Percentiles rank a stretch among this genome's conserved stretches.
These are phyloP conservation scores for Globisporangium paddicum DNA, from an alignment of 352 stramenopile species.

Conservation along the genomic window DNA sequence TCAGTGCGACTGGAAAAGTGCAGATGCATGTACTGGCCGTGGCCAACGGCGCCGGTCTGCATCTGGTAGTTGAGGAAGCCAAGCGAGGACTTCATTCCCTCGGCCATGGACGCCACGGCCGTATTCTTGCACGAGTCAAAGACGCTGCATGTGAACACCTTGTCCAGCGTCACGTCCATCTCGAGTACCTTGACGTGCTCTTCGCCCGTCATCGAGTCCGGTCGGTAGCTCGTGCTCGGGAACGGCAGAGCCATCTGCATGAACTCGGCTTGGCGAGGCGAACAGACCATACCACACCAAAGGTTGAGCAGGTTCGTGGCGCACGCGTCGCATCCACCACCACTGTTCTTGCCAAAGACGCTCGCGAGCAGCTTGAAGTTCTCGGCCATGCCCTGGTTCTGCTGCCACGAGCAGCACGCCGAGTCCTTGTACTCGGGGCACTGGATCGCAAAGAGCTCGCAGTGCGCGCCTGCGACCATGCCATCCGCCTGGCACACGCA, in stretches of 20 bases:
- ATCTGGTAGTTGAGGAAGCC: slow-evolving; percentile 89
- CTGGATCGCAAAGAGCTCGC: slow-evolving; percentile 68
- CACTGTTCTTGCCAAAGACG: slow-evolving; percentile 65
- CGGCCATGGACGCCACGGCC: slow-evolving; percentile 61
- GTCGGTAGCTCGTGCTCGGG: slow-evolving; percentile 63
- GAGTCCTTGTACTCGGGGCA: slow-evolving; percentile 78
- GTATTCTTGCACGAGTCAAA: slow-evolving; percentile 88
- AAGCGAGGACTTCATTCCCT: slow-evolving; percentile 78
- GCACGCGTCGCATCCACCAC: slow-evolving; percentile 73
- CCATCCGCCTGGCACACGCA: slow-evolving; percentile 63
- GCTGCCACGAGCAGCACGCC: slow-evolving; percentile 88
- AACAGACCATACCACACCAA: slow-evolving; percentile 86
- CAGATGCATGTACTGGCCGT: slow-evolving; percentile 85
- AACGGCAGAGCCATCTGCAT: slow-evolving; percentile 63
- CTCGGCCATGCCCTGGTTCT: slow-evolving; percentile 85
- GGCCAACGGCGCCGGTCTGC: slow-evolving; percentile 81
- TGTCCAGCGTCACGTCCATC: slow-evolving; percentile 68
- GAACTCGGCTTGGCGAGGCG: slow-evolving; percentile 66
- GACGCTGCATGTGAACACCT: slow-evolving; percentile 62
- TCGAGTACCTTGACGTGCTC: slow-evolving; percentile 79
- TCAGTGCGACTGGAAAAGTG: slow-evolving; percentile 44
- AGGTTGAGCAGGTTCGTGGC: slow-evolving; percentile 82
- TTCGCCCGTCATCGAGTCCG: slow-evolving; percentile 69
- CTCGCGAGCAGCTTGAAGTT: slow-evolving; percentile 79
- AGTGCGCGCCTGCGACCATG: slow-evolving; percentile 68